Conservation (phyloP, 2,329 filamentous ascomycete species). For the Paraphoma sp. region DNA sequence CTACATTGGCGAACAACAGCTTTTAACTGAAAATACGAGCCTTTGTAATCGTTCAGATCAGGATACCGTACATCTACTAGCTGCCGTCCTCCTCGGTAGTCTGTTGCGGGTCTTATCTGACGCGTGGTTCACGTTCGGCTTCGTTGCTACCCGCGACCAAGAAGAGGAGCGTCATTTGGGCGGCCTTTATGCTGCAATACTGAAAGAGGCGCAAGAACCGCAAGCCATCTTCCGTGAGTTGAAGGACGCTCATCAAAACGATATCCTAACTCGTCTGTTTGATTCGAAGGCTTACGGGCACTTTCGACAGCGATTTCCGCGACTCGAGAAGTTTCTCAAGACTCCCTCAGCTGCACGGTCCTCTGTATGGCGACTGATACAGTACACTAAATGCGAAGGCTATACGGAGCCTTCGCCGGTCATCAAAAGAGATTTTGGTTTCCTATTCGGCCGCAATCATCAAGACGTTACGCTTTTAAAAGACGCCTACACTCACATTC, state of each 20-base stretch:
- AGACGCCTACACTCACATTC: constrained; percentile 13
- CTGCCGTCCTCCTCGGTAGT: background rate
- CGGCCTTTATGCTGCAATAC: constrained; percentile 13
- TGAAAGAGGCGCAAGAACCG: background rate
- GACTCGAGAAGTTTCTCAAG: constrained; percentile 18
- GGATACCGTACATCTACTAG: constrained; percentile 1
- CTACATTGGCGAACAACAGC: constrained; percentile 5
- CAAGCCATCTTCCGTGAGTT: constrained; percentile 13
- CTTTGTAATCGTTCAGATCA: constrained; percentile 12
- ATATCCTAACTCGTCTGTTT: constrained; percentile 12
- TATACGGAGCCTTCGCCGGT: constrained; percentile 12
- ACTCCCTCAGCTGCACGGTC: background rate
- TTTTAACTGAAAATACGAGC: background rate
- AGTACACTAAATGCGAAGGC: constrained; percentile 14
- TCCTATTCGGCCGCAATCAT: constrained; percentile 11
- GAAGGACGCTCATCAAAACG: constrained; percentile 5
- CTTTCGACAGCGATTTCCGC: constrained; percentile 7
- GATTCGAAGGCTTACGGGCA: constrained; percentile 2
- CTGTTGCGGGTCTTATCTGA: background rate
- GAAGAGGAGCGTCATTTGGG: constrained; percentile 10
- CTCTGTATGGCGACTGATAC: constrained; percentile 20
- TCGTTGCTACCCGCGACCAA: constrained; percentile 5
- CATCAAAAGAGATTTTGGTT: constrained; percentile 29
- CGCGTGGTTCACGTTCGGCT: constrained; percentile 27
- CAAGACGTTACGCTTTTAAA: constrained; percentile 26